A percentile compares a stretch with the other conserved stretches of the same genome.
Evolutionary conservation across 1,284 basidiomycete genomes (phyloP).

Genomic region (Austroboletus olivaceoglutinosus): DNA sequence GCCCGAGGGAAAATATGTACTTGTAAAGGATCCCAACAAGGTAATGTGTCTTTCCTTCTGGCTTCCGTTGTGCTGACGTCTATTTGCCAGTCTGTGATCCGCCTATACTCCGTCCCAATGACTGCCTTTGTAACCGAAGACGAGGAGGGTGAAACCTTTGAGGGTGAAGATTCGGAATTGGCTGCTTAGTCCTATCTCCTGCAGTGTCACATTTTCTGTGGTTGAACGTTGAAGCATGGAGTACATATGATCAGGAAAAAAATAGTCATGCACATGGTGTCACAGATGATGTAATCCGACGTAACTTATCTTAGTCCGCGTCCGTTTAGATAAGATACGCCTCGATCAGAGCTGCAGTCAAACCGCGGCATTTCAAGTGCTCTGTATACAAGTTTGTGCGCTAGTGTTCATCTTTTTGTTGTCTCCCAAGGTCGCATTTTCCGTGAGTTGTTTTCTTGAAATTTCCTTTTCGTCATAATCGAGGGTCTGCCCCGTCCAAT

Average conservation of each 20-base stretch:
- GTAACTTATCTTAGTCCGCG: no score
- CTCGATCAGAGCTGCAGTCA: no score
- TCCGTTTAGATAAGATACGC: no score
- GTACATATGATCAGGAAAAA: background rate
- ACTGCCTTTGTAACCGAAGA: conserved; percentile 77
- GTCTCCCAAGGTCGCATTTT: no score
- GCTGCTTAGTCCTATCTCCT: conserved; percentile 15
- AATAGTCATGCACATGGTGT: background rate
- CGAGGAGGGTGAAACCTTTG: conserved; percentile 51
- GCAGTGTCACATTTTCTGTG: background rate
- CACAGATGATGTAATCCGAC: no score
- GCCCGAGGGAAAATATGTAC: conserved; percentile 94
- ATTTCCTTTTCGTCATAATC: no score
- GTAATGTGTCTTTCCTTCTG: conserved; percentile 40
- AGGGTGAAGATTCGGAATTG: conserved; percentile 50
- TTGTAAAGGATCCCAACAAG: conserved; percentile 96
- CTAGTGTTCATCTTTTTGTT: no score
- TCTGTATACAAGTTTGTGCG: no score
- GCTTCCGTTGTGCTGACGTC: conserved; percentile 5
- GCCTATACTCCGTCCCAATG: conserved; percentile 89
- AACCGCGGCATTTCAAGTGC: no score
- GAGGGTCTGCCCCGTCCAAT: no score
- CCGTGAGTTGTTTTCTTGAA: no score
- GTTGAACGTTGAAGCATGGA: background rate
- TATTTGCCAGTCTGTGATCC: conserved; percentile 76